Evolutionary conservation across 2,329 filamentous ascomycete genomes (phyloP), one percentile per base, ranked within the genome.

Genomic region (Alternaria metachromatica): DNA sequence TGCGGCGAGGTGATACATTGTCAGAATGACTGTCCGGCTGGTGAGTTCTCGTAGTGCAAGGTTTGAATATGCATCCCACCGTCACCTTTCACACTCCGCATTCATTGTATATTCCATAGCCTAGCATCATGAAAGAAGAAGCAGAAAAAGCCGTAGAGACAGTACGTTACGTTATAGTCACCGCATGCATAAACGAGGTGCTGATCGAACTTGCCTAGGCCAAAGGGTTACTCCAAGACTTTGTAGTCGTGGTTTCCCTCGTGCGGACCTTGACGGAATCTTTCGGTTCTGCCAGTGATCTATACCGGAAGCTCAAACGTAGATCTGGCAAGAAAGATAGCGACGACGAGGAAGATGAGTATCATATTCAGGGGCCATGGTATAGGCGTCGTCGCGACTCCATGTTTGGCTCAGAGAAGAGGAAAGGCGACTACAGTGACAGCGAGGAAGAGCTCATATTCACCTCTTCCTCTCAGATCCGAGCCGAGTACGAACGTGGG

Each of bases 241-340:
- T 70, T 25, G 71, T 76, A 4, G 69, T 76, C 18, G 72, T 78
- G 13, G 72, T 72, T 11, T 76, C 74, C n/a, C 72, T 78, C 28
- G 69, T 78, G 18, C 62, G 67, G 23, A 73, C 73, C 8, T 58
- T 78, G 41, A 73, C 72, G 25, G 73, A 76, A 15, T 69, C 67
- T 4, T 77, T 78, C 25, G 72, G 74, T 5, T 74, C 75, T n/a
- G 73, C 73, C 10, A 71, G 70, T 55, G 72, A 77, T 33, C 59
- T 78, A 2, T 78, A 76, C 54, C 73, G 68, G 20, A 78, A 69
- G 57, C 66, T 78, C 18, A 77, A 74, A 55, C 72, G 65, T 48
- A 70, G 70, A 33, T 60, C 64, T 3, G 61, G 58, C 6, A 62
- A 62, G 28, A 62, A 53, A 18, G 63, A 61, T 18, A 66, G 65